Evolutionary conservation across 1,139 yeast species (phyloP), one percentile per base, ranked within the genome.

Genomic region (Komagataea norvegica): DNA sequence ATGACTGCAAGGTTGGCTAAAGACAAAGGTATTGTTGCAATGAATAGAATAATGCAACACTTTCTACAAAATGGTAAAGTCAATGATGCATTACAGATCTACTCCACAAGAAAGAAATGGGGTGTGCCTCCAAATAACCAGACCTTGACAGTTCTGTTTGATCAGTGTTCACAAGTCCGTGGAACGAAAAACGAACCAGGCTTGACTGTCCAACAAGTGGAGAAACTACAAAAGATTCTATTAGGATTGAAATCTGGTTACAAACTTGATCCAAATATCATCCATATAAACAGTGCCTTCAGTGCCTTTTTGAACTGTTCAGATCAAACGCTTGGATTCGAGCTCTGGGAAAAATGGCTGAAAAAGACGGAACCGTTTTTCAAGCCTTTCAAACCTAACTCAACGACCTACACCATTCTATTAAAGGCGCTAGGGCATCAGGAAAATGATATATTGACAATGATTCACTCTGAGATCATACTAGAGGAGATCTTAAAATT

Each of bases 41-140:
- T 77, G 76, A 83, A 83, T 45, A 65, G 70, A 13, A 66, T 83
- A 1, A 56, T 76, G 52, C 68, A 70, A 43, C 70, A 74, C 64
- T 61, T 68, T 25, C 56, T 79, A 10, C 57, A 59, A 7, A 57
- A 62, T 7, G 66, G 64, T 4, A 45, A 61, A 10, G 59, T 65
- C 3, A 68, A 68, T 29, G 61, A 69, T 4, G 83, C 81, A 0
- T 44, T 79, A 30, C 72, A 71, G 33, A 46, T 73, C 21, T 67
- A 70, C 42, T 67, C 68, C 41, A 70, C 72, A 57, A 64, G 85
- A 36, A 77, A 74, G 48, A 79, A 78, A 51, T 74, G 83, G 77
- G 72, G 72, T 1, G 68, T 78, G 15, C 69, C 71, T 1, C 59
- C 67, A 5, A 74, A 78, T 47, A 70, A 72, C 16, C 72, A 74